These are phyloP conservation scores for Saksenaea oblongispora DNA, from an alignment of 371 early-diverging fungal species.

Conservation along the genomic window DNA sequence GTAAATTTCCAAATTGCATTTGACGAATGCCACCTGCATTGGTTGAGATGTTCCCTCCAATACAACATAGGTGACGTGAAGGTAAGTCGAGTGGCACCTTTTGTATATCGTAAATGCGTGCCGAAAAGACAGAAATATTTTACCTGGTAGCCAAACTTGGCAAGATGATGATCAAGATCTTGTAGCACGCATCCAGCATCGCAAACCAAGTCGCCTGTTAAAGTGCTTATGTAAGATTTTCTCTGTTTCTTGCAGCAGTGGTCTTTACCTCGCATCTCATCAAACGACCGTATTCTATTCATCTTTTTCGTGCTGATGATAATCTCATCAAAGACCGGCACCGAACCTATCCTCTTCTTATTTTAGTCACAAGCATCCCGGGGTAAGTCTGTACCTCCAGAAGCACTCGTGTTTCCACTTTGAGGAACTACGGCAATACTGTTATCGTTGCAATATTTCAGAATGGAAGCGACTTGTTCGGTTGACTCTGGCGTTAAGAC, in stretches of 20 bases:
- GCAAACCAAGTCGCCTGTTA: conserved; percentile 68
- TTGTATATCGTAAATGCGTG: neutral
- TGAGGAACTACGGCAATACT: conserved; percentile 90
- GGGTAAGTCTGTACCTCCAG: conserved; percentile 47
- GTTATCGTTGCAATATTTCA: conserved; percentile 84
- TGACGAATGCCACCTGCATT: conserved; percentile 95
- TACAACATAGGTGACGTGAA: conserved; percentile 82
- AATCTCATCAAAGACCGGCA: conserved; percentile 92
- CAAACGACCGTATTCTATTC: conserved; percentile 78
- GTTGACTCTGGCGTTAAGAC: conserved; percentile 84
- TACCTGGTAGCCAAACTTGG: conserved; percentile 66
- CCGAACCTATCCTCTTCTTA: conserved; percentile 17
- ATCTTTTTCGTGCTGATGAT: conserved; percentile 76
- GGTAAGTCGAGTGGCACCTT: conserved; percentile 93
- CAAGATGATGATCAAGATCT: conserved; percentile 75
- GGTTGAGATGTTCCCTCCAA: conserved; percentile 96
- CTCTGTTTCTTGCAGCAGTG: neutral
- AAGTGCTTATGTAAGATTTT: neutral
- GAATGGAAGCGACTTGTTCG: conserved; percentile 78
- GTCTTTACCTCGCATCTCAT: conserved; percentile 69
- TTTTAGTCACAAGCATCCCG: neutral
- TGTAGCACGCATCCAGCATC: conserved; percentile 93
- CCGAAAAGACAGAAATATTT: neutral
- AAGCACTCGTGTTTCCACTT: conserved; percentile 91
- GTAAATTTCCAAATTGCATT: conserved; percentile 89